Percentiles rank a stretch among this genome's conserved stretches.
Evolutionary conservation across 2,329 filamentous ascomycete species (phyloP).

Genomic region (Diaporthe ilicicola): DNA sequence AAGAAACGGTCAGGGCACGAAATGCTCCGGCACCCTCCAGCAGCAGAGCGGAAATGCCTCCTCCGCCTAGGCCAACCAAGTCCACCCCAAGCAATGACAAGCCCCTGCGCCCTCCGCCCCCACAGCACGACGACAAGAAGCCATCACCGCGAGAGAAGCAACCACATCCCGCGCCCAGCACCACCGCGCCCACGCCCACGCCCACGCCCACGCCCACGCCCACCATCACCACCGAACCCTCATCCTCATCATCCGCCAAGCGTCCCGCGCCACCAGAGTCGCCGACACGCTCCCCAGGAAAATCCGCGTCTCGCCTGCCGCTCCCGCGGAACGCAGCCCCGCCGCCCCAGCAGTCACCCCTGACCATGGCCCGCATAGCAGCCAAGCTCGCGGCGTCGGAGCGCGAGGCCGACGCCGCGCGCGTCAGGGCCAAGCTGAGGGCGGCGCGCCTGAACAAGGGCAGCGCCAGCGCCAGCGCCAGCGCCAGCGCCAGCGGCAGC

Average conservation of each 20-base stretch:
- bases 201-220: constrained; percentile 32
- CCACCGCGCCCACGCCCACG: constrained; percentile 32
- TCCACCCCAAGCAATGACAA: constrained; percentile 17
- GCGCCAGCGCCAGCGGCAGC: too few species aligned
- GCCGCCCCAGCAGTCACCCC: constrained; percentile 60
- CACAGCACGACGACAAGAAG: constrained; percentile 22
- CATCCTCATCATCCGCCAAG: not conserved
- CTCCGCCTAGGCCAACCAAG: constrained; percentile 26
- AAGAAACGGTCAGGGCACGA: constrained; percentile 18
- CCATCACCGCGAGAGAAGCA: constrained; percentile 23
- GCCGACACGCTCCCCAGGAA: constrained; percentile 38
- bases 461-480: not conserved
- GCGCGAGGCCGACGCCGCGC: constrained; percentile 69
- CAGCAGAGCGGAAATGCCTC: constrained; percentile 29
- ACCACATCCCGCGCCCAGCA: constrained; percentile 34
- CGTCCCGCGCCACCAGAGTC: constrained; percentile 28
- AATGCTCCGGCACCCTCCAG: not conserved
- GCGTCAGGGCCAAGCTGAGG: constrained; percentile 69
- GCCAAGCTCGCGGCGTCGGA: constrained; percentile 72
- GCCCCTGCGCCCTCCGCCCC: not conserved
- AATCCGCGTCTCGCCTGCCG: constrained; percentile 44
- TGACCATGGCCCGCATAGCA: constrained; percentile 69
- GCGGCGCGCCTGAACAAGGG: constrained; percentile 55
- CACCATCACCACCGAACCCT: not conserved
- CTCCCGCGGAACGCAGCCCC: constrained; percentile 48